Percentiles rank a stretch among this genome's conserved stretches.
Evolutionary conservation across 768 basidiomycete species (phyloP).

Genomic region (Lactarius hengduanensis): DNA sequence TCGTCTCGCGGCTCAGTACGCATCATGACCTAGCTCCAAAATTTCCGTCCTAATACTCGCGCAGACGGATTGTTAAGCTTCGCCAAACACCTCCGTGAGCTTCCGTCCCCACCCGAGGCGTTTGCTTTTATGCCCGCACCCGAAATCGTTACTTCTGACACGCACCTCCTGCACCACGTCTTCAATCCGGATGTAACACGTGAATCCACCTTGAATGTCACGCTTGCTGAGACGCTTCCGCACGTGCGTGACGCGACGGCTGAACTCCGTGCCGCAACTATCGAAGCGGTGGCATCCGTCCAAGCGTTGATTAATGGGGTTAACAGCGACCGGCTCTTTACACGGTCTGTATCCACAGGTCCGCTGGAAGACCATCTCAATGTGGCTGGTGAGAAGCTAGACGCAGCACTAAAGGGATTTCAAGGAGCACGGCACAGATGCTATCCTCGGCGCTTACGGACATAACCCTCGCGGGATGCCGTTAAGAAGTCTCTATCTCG

Average conservation of each 20-base stretch:
- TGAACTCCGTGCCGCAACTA: conserved; percentile 38
- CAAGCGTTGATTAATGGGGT: conserved; percentile 34
- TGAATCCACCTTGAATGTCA: conserved; percentile 36
- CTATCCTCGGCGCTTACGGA: conserved; percentile 34
- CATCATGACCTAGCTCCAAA: neutral
- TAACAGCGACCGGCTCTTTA: conserved; percentile 38
- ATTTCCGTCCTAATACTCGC: conserved; percentile 1
- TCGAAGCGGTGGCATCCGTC: conserved; percentile 34
- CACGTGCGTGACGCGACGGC: conserved; percentile 37
- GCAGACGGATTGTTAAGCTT: conserved; percentile 41
- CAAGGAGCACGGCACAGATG: conserved; percentile 35
- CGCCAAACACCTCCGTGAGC: conserved; percentile 33
- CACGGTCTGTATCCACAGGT: conserved; percentile 24
- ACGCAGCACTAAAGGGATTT: conserved; percentile 36
- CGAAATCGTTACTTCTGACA: conserved; percentile 35
- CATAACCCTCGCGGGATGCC: conserved; percentile 28
- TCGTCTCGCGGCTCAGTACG: conserved; percentile 41
- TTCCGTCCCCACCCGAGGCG: conserved; percentile 23
- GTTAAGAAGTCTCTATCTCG: conserved; percentile 46
- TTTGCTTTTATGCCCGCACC: conserved; percentile 19
- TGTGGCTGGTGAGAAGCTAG: conserved; percentile 32
- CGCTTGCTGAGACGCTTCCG: conserved; percentile 39
- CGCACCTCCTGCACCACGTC: conserved; percentile 39
- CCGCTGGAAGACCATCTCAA: conserved; percentile 32
- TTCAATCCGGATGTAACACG: conserved; percentile 31